Evolutionary conservation across 495 filamentous ascomycete genomes (phyloP).

Genomic region (Penicillium odoratum): DNA sequence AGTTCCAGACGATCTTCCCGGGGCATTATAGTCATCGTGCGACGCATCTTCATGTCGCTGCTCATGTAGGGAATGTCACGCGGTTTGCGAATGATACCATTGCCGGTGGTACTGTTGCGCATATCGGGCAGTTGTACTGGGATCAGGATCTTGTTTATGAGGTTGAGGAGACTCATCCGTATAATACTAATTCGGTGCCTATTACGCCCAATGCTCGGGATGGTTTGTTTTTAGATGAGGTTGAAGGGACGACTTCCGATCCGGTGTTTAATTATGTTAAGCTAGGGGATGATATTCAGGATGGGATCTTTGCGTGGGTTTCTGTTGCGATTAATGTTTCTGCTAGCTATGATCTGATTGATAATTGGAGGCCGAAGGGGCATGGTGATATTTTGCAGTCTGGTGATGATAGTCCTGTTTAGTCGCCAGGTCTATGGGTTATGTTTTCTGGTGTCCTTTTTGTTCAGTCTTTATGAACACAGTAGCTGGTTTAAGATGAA

Average conservation of each 20-base stretch:
- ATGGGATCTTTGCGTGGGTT: conserved; percentile 56
- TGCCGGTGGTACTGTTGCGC: conserved; percentile 47
- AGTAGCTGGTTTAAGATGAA: no score
- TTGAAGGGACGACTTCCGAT: conserved; percentile 49
- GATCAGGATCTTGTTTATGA: conserved; percentile 48
- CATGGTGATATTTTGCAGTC: conserved; percentile 6
- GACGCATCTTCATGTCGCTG: conserved; percentile 48
- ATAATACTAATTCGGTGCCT: conserved; percentile 51
- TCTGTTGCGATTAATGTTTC: conserved; percentile 48
- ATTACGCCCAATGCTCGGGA: conserved; percentile 53
- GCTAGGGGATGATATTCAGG: conserved; percentile 52
- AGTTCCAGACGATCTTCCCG: conserved; percentile 53
- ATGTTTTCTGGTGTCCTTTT: neutral
- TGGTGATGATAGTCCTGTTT: conserved; percentile 1
- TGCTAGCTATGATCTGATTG: conserved; percentile 13
- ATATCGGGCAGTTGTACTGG: conserved; percentile 63
- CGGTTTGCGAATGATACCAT: conserved; percentile 49
- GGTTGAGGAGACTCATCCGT: conserved; percentile 52
- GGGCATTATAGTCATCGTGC: conserved; percentile 53
- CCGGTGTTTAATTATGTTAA: conserved; percentile 57
- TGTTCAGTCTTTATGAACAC: no score
- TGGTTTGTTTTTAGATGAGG: conserved; percentile 45
- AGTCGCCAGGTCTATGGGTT: neutral
- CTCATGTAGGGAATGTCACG: conserved; percentile 51
- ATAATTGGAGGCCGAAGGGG: conserved; percentile 5